These are phyloP conservation scores for Vitis rotundifolia DNA, from an alignment of 164 flowering plant genomes.

Conservation along the genomic window DNA sequence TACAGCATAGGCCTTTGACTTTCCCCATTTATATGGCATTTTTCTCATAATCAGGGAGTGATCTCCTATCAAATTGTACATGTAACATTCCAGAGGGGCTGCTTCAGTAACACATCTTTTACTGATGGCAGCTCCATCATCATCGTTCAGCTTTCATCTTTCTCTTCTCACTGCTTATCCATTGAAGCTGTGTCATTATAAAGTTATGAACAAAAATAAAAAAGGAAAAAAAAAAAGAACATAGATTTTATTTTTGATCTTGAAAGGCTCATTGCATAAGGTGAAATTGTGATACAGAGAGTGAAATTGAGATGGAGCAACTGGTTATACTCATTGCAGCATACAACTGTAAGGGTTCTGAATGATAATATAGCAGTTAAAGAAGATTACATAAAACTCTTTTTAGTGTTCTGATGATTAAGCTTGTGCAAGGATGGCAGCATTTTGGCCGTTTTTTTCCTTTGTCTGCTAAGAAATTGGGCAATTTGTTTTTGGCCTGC, in stretches of 20 bases:
- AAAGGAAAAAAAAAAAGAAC: too few species aligned
- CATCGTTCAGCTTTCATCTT: too few species aligned
- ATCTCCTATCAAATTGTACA: too few species aligned
- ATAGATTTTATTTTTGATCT: too few species aligned
- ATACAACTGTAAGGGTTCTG: background rate
- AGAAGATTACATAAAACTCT: background rate
- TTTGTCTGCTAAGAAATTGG: background rate
- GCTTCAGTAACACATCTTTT: too few species aligned
- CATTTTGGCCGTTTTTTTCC: background rate
- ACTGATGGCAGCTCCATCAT: too few species aligned
- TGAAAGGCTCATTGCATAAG: background rate
- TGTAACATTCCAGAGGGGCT: too few species aligned
- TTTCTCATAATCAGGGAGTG: too few species aligned
- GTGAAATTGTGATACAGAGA: background rate
- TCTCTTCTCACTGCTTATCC: too few species aligned
- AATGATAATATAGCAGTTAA: background rate
- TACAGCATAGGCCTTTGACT: constrained; percentile 42
- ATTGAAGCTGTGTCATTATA: too few species aligned
- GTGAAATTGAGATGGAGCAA: background rate
- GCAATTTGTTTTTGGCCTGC: background rate
- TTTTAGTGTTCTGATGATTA: background rate
- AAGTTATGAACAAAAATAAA: too few species aligned
- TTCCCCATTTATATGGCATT: too few species aligned
- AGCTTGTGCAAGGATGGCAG: background rate
- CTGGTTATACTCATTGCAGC: background rate